Conservation (phyloP, 495 filamentous ascomycete genomes). For the Neurospora sp. region DNA sequence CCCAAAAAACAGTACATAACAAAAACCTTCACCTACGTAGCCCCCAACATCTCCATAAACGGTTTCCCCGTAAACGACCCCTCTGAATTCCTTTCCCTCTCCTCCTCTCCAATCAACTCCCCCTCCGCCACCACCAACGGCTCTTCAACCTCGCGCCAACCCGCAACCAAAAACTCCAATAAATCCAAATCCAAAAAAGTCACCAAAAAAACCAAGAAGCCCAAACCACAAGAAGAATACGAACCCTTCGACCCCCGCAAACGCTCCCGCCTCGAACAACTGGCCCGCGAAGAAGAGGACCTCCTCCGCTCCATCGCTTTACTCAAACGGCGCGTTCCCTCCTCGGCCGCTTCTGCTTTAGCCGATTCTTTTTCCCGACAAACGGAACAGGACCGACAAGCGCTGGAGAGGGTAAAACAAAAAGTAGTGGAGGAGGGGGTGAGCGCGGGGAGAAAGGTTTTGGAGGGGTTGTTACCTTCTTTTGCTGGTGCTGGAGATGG, state of each 20-base stretch:
- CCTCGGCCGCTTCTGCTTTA: constrained; percentile 44
- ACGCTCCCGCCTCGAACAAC: constrained; percentile 51
- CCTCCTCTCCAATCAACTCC: constrained; percentile 1
- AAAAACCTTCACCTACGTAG: constrained; percentile 57
- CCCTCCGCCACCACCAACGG: constrained; percentile 25
- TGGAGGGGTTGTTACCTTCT: constrained; percentile 13
- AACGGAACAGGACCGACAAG: constrained; percentile 40
- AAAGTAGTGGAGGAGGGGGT: constrained; percentile 7
- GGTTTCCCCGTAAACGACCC: constrained; percentile 46
- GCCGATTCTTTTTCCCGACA: constrained; percentile 36
- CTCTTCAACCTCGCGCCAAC: neutral
- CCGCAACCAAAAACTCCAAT: neutral
- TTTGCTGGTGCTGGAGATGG: neutral
- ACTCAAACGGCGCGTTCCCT: constrained; percentile 59
- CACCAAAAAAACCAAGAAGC: neutral
- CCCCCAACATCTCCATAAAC: constrained; percentile 70
- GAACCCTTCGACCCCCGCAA: constrained; percentile 68
- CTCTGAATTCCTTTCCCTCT: constrained; percentile 35
- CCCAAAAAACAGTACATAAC: constrained; percentile 52
- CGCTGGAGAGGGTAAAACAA: constrained; percentile 22
- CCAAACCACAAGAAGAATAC: constrained; percentile 45
- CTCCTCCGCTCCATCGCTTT: constrained; percentile 63
- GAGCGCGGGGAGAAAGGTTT: constrained; percentile 12
- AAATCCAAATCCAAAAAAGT: constrained; percentile 17
- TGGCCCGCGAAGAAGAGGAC: constrained; percentile 61